Evolutionary conservation across 306 rosid genomes (phyloP).

Genomic region (Castanea crenata): DNA sequence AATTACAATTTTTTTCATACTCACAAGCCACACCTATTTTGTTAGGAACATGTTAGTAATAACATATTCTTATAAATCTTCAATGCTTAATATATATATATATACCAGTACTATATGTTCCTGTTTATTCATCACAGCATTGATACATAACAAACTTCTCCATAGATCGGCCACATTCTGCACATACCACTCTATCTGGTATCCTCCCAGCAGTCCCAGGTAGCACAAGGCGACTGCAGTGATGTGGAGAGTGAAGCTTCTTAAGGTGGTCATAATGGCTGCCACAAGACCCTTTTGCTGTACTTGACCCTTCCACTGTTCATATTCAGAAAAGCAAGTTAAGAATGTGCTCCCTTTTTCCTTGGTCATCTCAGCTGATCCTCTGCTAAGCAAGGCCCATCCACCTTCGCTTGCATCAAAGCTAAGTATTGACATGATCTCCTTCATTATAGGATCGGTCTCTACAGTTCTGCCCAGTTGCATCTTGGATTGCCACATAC

Average conservation of each 20-base stretch:
- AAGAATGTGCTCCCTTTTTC: not conserved
- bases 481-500: slow-evolving; percentile 23
- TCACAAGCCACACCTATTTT: no score
- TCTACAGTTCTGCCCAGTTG: slow-evolving; percentile 13
- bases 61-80: no score
- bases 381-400: slow-evolving; percentile 25
- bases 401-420: slow-evolving; percentile 24
- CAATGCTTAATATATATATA: no score
- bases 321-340: not conserved
- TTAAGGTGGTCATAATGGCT: not conserved
- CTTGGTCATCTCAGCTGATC: slow-evolving; percentile 13
- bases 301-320: not conserved
- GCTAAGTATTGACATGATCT: slow-evolving; percentile 20
- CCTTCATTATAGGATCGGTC: slow-evolving; percentile 6
- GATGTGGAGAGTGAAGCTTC: slow-evolving; percentile 13
- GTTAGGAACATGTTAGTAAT: not conserved
- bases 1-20: no score
- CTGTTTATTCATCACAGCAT: slow-evolving; percentile 22
- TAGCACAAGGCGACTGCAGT: slow-evolving; percentile 25
- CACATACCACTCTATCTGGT: slow-evolving; percentile 25
- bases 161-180: slow-evolving; percentile 28
- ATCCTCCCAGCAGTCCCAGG: slow-evolving; percentile 25
- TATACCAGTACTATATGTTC: not conserved
- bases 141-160: slow-evolving; percentile 30
- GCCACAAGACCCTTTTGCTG: not conserved